A percentile compares a stretch with the other conserved stretches of the same genome.
Evolutionary conservation across 1,139 yeast genomes (phyloP).

Genomic region (Pichia inconspicua): DNA sequence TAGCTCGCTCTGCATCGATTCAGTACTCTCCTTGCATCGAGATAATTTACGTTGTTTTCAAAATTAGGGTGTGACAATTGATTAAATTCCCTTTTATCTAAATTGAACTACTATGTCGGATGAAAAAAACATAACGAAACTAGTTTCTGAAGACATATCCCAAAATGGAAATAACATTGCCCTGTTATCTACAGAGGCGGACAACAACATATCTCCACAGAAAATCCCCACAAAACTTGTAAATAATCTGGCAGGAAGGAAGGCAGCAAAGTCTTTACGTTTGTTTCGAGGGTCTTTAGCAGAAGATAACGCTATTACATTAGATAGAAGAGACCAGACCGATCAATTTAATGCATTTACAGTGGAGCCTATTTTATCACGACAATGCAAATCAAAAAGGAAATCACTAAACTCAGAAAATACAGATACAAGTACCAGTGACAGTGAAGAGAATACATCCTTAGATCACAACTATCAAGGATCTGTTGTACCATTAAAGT

Average conservation of each 20-base stretch:
- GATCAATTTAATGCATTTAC: slow-evolving; percentile 1
- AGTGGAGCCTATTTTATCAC: neutral
- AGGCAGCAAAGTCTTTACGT: slow-evolving; percentile 34
- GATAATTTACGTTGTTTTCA: neutral
- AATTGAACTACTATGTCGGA: neutral
- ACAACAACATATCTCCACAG: slow-evolving; percentile 6
- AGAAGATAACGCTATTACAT: neutral
- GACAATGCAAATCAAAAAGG: neutral
- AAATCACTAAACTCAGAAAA: neutral
- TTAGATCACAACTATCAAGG: neutral
- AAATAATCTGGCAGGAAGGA: slow-evolving; percentile 30
- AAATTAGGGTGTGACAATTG: too few species aligned
- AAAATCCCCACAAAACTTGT: slow-evolving; percentile 9
- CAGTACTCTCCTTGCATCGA: neutral
- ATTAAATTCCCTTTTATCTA: too few species aligned
- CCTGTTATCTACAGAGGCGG: neutral
- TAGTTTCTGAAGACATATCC: neutral
- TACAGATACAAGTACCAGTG: neutral
- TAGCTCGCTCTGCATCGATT: too few species aligned
- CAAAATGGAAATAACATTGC: neutral
- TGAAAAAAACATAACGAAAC: neutral
- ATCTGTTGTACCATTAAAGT: neutral
- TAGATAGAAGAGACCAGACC: neutral
- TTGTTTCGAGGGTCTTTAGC: slow-evolving; percentile 23
- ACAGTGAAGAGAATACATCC: neutral